Percentiles rank a stretch among this genome's conserved stretches.
Evolutionary conservation across 2,329 filamentous ascomycete genomes (phyloP).

Genomic region (Neonectria magnoliae): DNA sequence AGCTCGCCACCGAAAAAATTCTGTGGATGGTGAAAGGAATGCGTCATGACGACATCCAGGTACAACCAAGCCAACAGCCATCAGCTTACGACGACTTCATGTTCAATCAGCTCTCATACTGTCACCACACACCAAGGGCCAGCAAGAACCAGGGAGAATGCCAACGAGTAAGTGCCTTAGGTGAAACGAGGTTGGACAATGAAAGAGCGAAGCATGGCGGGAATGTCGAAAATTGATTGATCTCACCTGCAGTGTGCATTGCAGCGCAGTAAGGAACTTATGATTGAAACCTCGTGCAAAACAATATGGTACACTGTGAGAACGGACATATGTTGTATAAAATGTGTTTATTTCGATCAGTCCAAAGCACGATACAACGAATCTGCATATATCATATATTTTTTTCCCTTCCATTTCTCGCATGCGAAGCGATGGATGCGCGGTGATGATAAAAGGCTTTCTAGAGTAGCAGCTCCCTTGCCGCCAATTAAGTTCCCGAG

Average conservation of each 20-base stretch:
- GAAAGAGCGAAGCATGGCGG: background rate
- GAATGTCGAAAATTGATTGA: background rate
- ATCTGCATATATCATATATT: background rate
- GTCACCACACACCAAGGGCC: background rate
- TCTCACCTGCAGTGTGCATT: background rate
- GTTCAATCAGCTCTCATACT: background rate
- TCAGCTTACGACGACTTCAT: background rate
- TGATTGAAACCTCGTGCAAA: background rate
- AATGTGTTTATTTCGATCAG: background rate
- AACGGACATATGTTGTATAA: too few species aligned
- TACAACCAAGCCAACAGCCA: background rate
- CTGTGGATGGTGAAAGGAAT: background rate
- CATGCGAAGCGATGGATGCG: conserved; percentile 16
- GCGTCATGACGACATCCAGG: background rate
- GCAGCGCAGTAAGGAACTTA: background rate
- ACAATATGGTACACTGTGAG: background rate
- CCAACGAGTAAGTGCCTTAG: too few species aligned
- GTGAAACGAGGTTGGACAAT: too few species aligned
- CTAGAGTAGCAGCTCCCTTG: background rate
- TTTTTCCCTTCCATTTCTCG: background rate
- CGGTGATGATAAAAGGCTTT: conserved; percentile 10
- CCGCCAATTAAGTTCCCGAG: conserved; percentile 19
- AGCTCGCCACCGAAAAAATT: background rate
- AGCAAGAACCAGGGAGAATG: background rate
- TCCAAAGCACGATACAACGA: background rate